Base-by-base conservation (phyloP, 352 stramenopile genomes). In the Globisporangium orthogonon region DNA sequence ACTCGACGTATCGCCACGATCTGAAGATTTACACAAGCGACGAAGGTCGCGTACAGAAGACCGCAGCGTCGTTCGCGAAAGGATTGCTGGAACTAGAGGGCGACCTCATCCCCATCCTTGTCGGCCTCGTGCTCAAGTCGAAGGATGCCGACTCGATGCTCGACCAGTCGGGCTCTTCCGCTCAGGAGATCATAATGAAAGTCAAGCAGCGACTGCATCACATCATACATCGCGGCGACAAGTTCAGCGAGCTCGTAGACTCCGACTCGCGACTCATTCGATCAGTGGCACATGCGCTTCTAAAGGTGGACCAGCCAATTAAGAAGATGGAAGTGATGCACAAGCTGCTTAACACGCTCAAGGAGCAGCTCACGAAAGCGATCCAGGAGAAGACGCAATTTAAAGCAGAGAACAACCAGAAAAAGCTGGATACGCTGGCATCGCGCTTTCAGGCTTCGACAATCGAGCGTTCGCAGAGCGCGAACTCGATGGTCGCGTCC, bases 21-120 rank as follows among this genome's bases (percentile, higher is more conserved):
- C 73, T 99, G 13, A 99, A 99, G 72, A 99, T 99, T 56, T 99
- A 99, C 72, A 99, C 96, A 4, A 98, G 85, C 51, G 97, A 99
- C 66, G 98, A 99, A 86, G 97, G 98, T 3, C 82, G 98, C 28
- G 97, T 99, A 10, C 98, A 99, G 84, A 99, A 99, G 67, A 99
- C 97, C 10, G 98, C 97, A 0, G 97, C 98, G 15, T 97, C 97
- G 6, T 99, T 99, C 75, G 95, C 97, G 13, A 99, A 99, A 71
- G 86, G 97, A 15, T 71, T 99, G 63, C 69, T 99, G 35, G 96
- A 99, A 70, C 80, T 99, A 4, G 97, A 99, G 66, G 97, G 97
- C 31, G 96, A 99, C 52, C 89, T 99, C 52, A 98, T 98, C 45
- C 98, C 98, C 14, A 99, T 99, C 70, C 76, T 99, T 11, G 97